Conservation (phyloP, 1,284 basidiomycete species). For the Hymenochaete sp. region DNA sequence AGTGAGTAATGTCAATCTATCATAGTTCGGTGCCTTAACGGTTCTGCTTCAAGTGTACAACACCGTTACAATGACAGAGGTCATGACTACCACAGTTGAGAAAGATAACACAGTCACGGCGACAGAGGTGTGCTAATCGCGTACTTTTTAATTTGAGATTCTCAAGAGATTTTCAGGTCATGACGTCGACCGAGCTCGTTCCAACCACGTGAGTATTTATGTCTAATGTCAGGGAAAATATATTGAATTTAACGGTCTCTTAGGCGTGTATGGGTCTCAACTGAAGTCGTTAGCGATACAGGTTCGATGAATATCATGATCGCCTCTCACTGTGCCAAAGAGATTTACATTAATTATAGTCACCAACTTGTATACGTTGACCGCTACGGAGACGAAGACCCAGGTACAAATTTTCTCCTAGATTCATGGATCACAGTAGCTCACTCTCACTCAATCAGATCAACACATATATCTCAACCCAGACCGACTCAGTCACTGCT, state of each 20-base stretch:
- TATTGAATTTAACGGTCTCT: background rate
- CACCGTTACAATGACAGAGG: too few relatives aligned
- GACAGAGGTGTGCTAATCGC: slow-evolving; percentile 24
- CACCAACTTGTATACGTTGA: slow-evolving; percentile 48
- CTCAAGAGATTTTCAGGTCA: slow-evolving; percentile 22
- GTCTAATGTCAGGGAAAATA: background rate
- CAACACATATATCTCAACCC: slow-evolving; percentile 44
- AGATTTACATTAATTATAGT: slow-evolving; percentile 16
- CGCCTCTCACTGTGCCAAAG: background rate
- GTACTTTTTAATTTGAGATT: background rate
- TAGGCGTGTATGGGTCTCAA: slow-evolving; percentile 48
- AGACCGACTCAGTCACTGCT: slow-evolving; percentile 24
- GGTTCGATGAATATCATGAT: slow-evolving; percentile 11
- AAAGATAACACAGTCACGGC: slow-evolving; percentile 30
- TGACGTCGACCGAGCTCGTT: slow-evolving; percentile 45
- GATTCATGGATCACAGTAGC: background rate
- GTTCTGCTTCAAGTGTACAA: too few relatives aligned
- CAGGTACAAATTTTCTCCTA: slow-evolving; percentile 18
- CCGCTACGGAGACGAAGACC: slow-evolving; percentile 50
- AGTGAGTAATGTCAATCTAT: too few relatives aligned
- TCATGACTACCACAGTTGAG: too few relatives aligned
- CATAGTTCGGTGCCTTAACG: too few relatives aligned
- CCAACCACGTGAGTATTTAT: slow-evolving; percentile 39
- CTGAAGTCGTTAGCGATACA: slow-evolving; percentile 52
- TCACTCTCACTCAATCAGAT: slow-evolving; percentile 20